Conservation (phyloP, 768 basidiomycete genomes). For the Amanita pseudoporphyria region DNA sequence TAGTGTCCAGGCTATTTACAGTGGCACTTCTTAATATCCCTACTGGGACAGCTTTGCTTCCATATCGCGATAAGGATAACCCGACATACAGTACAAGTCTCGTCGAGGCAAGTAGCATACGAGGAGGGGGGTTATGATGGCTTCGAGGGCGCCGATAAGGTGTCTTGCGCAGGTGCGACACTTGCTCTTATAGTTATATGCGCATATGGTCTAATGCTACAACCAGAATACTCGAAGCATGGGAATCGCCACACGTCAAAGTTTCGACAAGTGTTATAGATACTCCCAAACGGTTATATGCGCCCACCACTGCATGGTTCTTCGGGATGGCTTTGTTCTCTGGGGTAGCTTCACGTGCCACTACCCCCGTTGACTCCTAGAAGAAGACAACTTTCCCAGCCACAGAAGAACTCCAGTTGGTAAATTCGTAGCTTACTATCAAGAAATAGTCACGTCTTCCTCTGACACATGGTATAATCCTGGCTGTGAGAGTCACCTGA, state of each 20-base stretch:
- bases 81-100: not conserved
- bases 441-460: too few species aligned
- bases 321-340: too few species aligned
- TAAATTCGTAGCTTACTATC: too few species aligned
- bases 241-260: not conserved
- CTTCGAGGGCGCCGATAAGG: not conserved
- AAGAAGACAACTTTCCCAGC: too few species aligned
- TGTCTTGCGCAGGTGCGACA: not conserved
- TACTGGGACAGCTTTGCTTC: conserved; percentile 1
- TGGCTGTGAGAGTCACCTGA: not conserved
- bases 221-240: not conserved
- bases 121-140: not conserved
- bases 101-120: not conserved
- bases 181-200: not conserved
- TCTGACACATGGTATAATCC: not conserved
- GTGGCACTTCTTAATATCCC: not conserved
- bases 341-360: too few species aligned
- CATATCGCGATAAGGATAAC: not conserved
- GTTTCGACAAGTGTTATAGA: not conserved
- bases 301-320: not conserved
- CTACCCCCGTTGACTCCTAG: too few species aligned
- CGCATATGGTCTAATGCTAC: not conserved
- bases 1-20: not conserved
- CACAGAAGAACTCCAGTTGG: too few species aligned
- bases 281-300: not conserved